These are phyloP conservation scores for Cystobasidiaceae sp. DNA, from an alignment of 1,284 basidiomycete genomes.

Conservation along the genomic window DNA sequence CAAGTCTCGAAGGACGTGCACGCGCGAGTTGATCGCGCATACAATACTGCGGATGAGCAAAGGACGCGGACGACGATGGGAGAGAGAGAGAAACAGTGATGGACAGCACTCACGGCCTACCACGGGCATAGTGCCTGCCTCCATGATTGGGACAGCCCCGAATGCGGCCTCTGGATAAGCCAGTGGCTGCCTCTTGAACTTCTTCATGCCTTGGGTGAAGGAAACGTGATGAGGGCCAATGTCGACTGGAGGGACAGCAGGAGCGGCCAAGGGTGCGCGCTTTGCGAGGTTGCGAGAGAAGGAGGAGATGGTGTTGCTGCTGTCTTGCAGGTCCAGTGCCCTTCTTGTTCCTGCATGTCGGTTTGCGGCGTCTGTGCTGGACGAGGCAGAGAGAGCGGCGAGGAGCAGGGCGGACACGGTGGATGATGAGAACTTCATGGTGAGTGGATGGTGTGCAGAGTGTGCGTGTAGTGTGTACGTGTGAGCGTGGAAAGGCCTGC, in stretches of 20 bases:
- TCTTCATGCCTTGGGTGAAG: neutral
- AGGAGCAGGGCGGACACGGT: neutral
- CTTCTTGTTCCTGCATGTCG: neutral
- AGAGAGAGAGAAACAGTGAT: neutral
- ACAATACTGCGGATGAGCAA: neutral
- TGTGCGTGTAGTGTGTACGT: neutral
- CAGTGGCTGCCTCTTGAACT: conserved; percentile 17
- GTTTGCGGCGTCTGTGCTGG: neutral
- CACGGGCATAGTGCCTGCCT: conserved; percentile 24
- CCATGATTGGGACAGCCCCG: conserved; percentile 24
- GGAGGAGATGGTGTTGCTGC: neutral
- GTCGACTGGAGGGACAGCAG: neutral
- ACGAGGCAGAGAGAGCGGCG: neutral
- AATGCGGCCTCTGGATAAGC: neutral
- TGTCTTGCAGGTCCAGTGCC: neutral
- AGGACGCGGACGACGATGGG: neutral
- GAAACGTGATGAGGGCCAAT: neutral
- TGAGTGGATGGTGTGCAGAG: neutral
- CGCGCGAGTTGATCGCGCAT: neutral
- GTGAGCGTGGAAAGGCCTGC: neutral
- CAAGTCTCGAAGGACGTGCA: neutral
- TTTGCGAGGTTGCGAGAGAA: neutral
- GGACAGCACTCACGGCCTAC: conserved; percentile 12
- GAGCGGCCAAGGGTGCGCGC: neutral
- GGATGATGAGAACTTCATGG: neutral